phyloP scores from a whole-genome alignment of 2,329 filamentous ascomycete genomes.

The Venturiaceae sp. region DNA sequence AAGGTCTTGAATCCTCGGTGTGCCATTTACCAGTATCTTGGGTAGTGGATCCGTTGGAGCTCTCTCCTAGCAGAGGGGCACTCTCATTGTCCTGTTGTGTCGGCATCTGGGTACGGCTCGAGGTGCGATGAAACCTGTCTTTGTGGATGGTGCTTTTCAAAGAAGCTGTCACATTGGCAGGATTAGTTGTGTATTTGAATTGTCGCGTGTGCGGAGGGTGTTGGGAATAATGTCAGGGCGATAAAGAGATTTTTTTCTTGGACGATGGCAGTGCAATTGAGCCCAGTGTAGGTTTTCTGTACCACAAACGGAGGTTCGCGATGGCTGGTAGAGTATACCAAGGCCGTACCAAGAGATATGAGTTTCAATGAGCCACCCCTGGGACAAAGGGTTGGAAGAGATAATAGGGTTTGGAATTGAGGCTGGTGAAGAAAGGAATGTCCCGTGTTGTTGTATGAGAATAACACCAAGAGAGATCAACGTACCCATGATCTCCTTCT shows the following conservation, averaged over 20 bases:
- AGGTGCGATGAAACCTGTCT: not conserved
- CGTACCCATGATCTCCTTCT: not conserved
- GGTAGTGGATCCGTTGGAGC: not conserved
- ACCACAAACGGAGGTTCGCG: not conserved
- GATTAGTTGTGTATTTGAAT: too few species aligned
- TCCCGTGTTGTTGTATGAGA: not conserved
- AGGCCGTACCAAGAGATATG: not conserved
- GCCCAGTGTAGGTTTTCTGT: not conserved
- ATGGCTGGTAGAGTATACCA: not conserved
- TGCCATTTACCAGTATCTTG: slow-evolving; percentile 6
- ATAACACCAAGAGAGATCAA: not conserved
- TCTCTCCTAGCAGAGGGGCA: not conserved
- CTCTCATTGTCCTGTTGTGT: not conserved
- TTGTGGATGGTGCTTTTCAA: not conserved
- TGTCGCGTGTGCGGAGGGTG: not conserved
- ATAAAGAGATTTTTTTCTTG: not conserved
- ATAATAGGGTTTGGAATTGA: not conserved
- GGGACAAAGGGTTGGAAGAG: not conserved
- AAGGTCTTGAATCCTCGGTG: slow-evolving; percentile 19
- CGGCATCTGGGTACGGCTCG: not conserved
- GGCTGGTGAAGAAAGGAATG: not conserved
- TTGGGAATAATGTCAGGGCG: too few species aligned
- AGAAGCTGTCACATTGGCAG: slow-evolving; percentile 4
- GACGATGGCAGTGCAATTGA: not conserved
- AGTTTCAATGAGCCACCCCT: not conserved